Base-by-base conservation (phyloP, 345 rosid species). In the Limnanthes douglasii region DNA sequence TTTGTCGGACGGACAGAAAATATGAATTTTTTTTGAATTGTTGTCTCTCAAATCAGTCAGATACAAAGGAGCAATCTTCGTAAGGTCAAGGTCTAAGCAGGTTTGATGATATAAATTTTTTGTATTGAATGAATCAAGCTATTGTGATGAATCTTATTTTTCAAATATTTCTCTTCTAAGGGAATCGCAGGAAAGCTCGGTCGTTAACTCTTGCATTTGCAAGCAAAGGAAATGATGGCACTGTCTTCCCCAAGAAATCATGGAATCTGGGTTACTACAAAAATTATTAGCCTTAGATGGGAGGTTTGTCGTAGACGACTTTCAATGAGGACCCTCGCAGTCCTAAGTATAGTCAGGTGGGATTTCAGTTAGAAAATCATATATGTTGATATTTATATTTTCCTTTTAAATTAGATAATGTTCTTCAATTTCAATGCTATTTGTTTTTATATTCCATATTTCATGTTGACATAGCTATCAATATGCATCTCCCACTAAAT, bases 271-370 rank as follows among this genome's bases (percentile, higher is more conserved):
- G 41, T 50, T 58, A 19, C 26, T 90, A 28, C 54, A 13, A 39
- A 60, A 41, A 51, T 65, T 40, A 37, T 76, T 16, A 39, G 38
- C 28, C 21, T 77, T 55, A 77, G 68, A 48, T 66, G 81, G 94
- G 92, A 90, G 53, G 51, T 74, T 42, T 56, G 51, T 40, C 69
- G 70, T 48, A 68, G 95, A 62, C 70, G 50, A 37, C 70, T 72
- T 27, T 65, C 61, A 28, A 43, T 66, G 32, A 62, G 77, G 51
- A 48, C 64, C 26, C 72, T 90, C 21, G 39, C 54, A 52, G 64
- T 69, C 36, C 65, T 65, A 37, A 86, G 98, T 90, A 72, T 43
- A 73, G 13, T 41, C 37, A 43, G 23, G n/a, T n/a, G n/a, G n/a
- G n/a, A n/a, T n/a, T n/a, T n/a, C n/a, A n/a, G n/a, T n/a, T n/a